Conservation (phyloP, 2,329 filamentous ascomycete genomes). For the Stenocarpella maydis region DNA sequence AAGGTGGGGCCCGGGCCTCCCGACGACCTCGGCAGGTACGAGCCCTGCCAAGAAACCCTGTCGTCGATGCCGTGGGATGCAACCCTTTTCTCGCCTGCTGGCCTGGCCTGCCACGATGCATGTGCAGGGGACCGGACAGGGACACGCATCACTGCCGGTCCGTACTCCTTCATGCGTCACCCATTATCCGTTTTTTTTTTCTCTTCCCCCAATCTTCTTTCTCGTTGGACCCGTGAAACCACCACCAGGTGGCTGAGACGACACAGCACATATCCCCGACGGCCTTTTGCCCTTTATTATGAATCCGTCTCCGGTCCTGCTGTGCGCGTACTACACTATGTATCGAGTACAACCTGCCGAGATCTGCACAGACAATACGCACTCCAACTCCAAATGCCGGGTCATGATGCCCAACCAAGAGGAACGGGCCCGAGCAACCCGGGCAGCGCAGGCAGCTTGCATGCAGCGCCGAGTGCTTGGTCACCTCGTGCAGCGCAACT, state of each 20-base stretch:
- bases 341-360: too few relatives aligned
- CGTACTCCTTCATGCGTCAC: too few relatives aligned
- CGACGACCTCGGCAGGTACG: constrained; percentile 24
- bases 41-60: not conserved
- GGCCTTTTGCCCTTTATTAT: not conserved
- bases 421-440: too few relatives aligned
- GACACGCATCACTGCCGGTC: too few relatives aligned
- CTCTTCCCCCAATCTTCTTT: too few relatives aligned
- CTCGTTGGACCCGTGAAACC: not conserved
- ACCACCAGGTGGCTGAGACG: not conserved
- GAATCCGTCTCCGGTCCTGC: constrained; percentile 5
- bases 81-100: not conserved
- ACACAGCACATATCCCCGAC: not conserved
- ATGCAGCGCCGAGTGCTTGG: not conserved
- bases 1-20: not conserved
- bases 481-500: not conserved
- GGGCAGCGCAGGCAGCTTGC: too few relatives aligned
- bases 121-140: too few relatives aligned
- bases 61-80: not conserved
- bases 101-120: too few relatives aligned
- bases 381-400: not conserved
- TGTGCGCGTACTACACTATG: too few relatives aligned
- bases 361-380: not conserved
- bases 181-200: too few relatives aligned
- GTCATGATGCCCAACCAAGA: too few relatives aligned